Evolutionary conservation across 352 stramenopile species (phyloP).

Genomic region (Globisporangium radiosum): DNA sequence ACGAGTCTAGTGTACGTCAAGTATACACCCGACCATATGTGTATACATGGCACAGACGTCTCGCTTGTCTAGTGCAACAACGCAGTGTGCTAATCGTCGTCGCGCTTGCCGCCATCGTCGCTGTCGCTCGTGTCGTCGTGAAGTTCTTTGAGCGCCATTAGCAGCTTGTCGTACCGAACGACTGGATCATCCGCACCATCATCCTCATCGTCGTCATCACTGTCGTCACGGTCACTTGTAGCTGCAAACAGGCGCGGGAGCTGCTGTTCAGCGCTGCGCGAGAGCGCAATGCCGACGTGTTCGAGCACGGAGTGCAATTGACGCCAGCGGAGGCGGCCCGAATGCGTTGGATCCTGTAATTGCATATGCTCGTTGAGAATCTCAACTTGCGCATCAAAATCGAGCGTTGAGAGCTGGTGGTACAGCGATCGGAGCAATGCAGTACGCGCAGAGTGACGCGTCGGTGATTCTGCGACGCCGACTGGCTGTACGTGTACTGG

Average conservation of each 20-base stretch:
- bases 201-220: background rate
- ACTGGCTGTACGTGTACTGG: background rate
- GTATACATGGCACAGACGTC: background rate
- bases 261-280: constrained; percentile 26
- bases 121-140: constrained; percentile 8
- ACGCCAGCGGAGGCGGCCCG: constrained; percentile 20
- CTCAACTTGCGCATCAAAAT: constrained; percentile 59
- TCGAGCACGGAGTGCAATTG: constrained; percentile 41
- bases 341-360: constrained; percentile 19
- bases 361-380: constrained; percentile 58
- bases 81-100: constrained; percentile 1
- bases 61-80: too few relatives aligned
- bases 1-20: background rate
- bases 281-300: constrained; percentile 46
- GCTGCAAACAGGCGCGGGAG: constrained; percentile 25
- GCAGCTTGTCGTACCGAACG: constrained; percentile 24
- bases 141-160: constrained; percentile 22
- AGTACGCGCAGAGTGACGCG: constrained; percentile 10
- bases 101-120: constrained; percentile 5
- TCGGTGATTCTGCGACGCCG: background rate
- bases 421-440: constrained; percentile 46
- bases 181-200: background rate
- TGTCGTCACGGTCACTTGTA: background rate
- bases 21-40: background rate
- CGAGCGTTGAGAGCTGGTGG: constrained; percentile 58